Base-by-base conservation (phyloP, 768 basidiomycete genomes). In the Albatrellus ellisii region DNA sequence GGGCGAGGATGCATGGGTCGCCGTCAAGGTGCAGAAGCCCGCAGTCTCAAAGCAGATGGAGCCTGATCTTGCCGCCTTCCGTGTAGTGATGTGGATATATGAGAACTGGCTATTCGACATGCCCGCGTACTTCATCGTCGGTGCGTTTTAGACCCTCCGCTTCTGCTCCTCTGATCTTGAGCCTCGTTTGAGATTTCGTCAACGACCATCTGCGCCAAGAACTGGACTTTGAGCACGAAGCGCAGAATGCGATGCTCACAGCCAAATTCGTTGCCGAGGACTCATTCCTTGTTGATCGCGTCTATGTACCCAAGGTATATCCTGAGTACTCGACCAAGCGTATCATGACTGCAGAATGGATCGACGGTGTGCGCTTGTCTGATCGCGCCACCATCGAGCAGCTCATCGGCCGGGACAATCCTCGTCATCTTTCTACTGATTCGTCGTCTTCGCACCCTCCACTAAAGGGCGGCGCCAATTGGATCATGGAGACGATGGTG, bases 21-120 rank as follows among this genome's bases (percentile, higher is more conserved):
- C 91, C 0, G 91, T 97, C 46, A 97, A 97, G 63, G 68, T 87
- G 17, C 89, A 95, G 63, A 94, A 92, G 53, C 89, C 88, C 2
- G 82, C 77, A 26, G 86, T 97, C 5, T 70, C 69, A 39, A 85
- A 73, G 50, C 91, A 95, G 62, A 79, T 84, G 64, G 77, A 85
- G 47, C 88, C 80, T 75, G 87, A 90, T 54, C 63, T 90, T 10
- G 77, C 68, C 24, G 75, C 72, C 3, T 85, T 75, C 54, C 62
- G 73, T n/a, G 49, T 65, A 4, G 79, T 81, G 2, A 84, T 84
- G 79, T 84, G 79, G 79, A 66, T 78, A 54, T 84, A 79, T 48
- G 78, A 84, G 50, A 64, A 78, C 24, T 78, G 75, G 67, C 67
- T 85, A 2, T 97, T 97, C 55, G 82, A 92, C 53, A 64, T 94